These are phyloP conservation scores for Pseudomonodictys pantanalensis DNA, from an alignment of 495 filamentous ascomycete species.

Conservation along the genomic window DNA sequence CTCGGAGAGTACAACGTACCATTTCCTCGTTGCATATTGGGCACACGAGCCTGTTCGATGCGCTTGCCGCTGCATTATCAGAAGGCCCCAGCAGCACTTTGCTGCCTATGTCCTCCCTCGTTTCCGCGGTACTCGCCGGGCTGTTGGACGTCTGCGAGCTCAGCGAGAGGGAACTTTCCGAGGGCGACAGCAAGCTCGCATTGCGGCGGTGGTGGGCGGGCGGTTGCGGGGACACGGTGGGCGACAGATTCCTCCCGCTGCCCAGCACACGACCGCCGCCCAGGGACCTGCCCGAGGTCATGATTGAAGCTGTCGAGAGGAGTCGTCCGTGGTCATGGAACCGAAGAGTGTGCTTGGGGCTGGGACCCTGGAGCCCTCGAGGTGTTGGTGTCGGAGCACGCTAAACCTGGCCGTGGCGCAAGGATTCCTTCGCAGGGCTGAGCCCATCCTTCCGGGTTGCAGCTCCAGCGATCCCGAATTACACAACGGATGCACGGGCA, in stretches of 20 bases:
- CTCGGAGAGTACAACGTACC: slow-evolving; percentile 46
- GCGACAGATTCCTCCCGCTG: slow-evolving; percentile 71
- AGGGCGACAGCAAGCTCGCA: slow-evolving; percentile 45
- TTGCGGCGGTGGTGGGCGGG: slow-evolving; percentile 44
- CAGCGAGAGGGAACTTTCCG: slow-evolving; percentile 52
- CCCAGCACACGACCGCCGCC: slow-evolving; percentile 87
- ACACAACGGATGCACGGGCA: too few species aligned
- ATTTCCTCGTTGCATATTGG: slow-evolving; percentile 98
- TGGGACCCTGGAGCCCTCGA: background rate
- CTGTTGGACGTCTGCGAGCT: slow-evolving; percentile 58
- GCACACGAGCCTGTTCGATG: slow-evolving; percentile 70
- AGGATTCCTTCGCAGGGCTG: slow-evolving; percentile 8
- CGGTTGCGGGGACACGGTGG: slow-evolving; percentile 60
- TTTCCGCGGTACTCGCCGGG: slow-evolving; percentile 55
- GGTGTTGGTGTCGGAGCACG: slow-evolving; percentile 1
- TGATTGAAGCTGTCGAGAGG: slow-evolving; percentile 27
- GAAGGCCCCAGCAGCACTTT: slow-evolving; percentile 56
- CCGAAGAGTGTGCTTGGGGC: background rate
- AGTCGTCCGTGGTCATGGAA: background rate
- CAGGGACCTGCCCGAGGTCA: slow-evolving; percentile 59
- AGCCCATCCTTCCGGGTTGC: background rate
- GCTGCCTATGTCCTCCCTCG: slow-evolving; percentile 58
- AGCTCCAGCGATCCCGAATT: too few species aligned
- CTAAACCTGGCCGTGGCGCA: background rate
- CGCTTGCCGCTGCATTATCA: slow-evolving; percentile 51